Base-by-base conservation (phyloP, 2,329 filamentous ascomycete species). In the Aspergillus fumigatiaffinis region DNA sequence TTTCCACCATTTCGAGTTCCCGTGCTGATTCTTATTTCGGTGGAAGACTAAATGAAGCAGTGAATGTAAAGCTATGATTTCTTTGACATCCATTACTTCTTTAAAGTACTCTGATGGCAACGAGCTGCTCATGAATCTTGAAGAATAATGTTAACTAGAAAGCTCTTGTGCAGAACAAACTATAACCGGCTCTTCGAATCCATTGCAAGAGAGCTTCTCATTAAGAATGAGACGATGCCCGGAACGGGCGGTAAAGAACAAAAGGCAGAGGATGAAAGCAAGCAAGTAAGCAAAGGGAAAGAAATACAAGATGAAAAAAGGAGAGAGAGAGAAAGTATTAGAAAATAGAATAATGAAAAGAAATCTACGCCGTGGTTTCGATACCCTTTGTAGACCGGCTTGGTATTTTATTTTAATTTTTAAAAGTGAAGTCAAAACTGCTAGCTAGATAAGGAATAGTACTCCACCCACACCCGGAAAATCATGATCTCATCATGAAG, bases 11-110 rank as follows among this genome's bases (percentile, higher is more conserved):
- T 86, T 84, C 29, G 87, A 84, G 60, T 83, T 81, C 55, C 87
- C 87, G 74, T 97, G 93, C 77, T 97, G 93, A 77, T 97, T 97
- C 70, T 87, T 88, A 79, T 97, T 94, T 67, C 92, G 90, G 71
- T 91, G 87, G 73, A 87, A 84, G 66, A 95, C 84, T 63, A 89
- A 83, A 67, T 88, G 81, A 48, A 97, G 84, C 50, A 67, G 76
- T 57, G 68, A 80, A 53, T 71, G 65, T 5, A 73, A 63, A 5
- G 63, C 60, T 35, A 58, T 57, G 10, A 76, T 60, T 41, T 70
- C 65, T 26, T 68, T 59, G 20, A 61, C 48, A 23, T 75, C 71
- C 68, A 72, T 73, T 50, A 42, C n/a, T 51, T 17, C 17, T 25
- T 51, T 26, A 2, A 44, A 25, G 52, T 23, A 21, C 17, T 44